These are phyloP conservation scores for Sugiyamaella neomexicana DNA, from an alignment of 1,139 yeast species.

Conservation along the genomic window DNA sequence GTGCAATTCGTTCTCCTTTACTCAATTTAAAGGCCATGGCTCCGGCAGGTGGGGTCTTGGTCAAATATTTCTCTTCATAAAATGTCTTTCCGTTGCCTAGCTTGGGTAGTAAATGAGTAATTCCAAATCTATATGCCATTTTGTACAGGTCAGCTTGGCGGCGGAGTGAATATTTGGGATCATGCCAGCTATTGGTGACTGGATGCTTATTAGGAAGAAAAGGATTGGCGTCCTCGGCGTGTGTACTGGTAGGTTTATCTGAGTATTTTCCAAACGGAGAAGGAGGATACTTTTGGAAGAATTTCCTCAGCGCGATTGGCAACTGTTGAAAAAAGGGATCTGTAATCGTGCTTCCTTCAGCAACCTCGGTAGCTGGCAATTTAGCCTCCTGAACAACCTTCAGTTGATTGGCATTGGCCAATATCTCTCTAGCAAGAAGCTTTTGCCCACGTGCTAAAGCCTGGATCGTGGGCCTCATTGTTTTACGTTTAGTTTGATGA, in stretches of 20 bases:
- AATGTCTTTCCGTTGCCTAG: conserved; percentile 66
- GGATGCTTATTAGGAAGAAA: conserved; percentile 86
- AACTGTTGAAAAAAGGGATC: conserved; percentile 44
- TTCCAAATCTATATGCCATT: conserved; percentile 77
- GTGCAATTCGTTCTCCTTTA: conserved; percentile 73
- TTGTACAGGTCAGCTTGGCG: conserved; percentile 85
- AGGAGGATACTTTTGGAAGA: conserved; percentile 85
- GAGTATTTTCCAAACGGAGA: conserved; percentile 71
- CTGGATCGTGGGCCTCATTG: conserved; percentile 31
- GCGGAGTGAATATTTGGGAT: conserved; percentile 76
- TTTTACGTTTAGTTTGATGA: not conserved
- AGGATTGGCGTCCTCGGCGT: conserved; percentile 77
- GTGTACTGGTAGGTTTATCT: conserved; percentile 60
- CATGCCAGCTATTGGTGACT: conserved; percentile 72
- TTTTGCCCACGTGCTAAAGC: conserved; percentile 28
- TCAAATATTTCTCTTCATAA: conserved; percentile 73
- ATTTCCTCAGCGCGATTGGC: conserved; percentile 70
- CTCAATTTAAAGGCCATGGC: conserved; percentile 76
- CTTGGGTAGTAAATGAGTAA: conserved; percentile 76
- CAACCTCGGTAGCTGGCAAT: conserved; percentile 14
- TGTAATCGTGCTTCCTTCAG: conserved; percentile 7
- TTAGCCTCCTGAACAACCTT: conserved; percentile 20
- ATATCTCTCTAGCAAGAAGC: conserved; percentile 35
- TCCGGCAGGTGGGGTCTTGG: conserved; percentile 75
- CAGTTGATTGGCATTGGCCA: conserved; percentile 27